Base-by-base conservation (phyloP, 192 early-diverging fungal genomes). In the Coemansia sp. region DNA sequence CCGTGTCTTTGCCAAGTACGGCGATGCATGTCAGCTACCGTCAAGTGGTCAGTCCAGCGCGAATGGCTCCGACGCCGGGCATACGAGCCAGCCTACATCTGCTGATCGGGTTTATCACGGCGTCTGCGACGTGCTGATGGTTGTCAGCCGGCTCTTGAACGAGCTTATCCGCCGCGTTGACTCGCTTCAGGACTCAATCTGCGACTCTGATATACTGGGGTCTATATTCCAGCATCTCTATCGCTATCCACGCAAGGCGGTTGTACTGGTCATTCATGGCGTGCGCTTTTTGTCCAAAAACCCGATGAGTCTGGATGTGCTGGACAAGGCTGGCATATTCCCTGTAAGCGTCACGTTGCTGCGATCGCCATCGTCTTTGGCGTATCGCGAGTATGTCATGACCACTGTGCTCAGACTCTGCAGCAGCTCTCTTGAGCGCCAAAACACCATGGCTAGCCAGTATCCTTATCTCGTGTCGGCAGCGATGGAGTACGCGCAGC, bases 351-450 rank as follows among this genome's bases (percentile, higher is more conserved):
- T 49, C 18, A 48, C 75, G 49, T 48, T 82, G 42, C 55, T 82
- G 6, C 50, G 56, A 34, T 71, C 80, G 38, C 67, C 60, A 14
- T 71, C 72, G 7, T 56, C 70, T 0, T 64, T 64, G 2, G 74
- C 75, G n/a, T 82, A 82, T 50, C 71, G 75, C 63, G 80, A 82
- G 60, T 76, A 76, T 31, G 68, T 82, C 28, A 82, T 82, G 71
- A 69, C 71, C 14, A 82, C 80, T n/a, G 66, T 82, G 2, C 68
- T 73, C 59, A 64, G 80, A 2, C 66, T 82, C 14, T 76, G 80
- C 45, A 73, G 70, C 30, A 82, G 73, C 56, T 82, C 80, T 31
- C 63, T 71, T 22, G 71, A 73, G 58, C 67, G 80, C 20, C 80
- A 76, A 38, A 66, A 60, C 58, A 71, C 50, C 28, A 73, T 82